Base-by-base conservation (phyloP, 148 eudicot genomes). In the Vaccinium darrowii region DNA sequence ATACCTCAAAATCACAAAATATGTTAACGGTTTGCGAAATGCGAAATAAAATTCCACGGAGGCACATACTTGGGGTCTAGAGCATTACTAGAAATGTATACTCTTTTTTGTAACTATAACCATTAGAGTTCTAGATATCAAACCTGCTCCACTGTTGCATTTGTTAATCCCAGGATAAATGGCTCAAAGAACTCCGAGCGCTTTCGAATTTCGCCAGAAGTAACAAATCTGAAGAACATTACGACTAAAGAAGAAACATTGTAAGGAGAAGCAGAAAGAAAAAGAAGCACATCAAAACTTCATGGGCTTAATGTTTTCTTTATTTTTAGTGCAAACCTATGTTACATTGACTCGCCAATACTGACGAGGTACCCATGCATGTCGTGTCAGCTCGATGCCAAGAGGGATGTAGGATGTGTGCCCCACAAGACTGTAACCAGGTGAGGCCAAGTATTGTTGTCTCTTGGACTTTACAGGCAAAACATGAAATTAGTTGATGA, bases 141-240 rank as follows among this genome's bases (percentile, higher is more conserved):
- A 89, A 95, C 99, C 99, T 97, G 95, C 87, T 93, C 98, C 88
- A 97, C 99, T 0, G 98, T 89, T 21, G 94, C 81, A 88, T 95
- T 95, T 81, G 95, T 89, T 85, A 97, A 89, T 83, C 98, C 99
- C 86, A 92, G 88, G 81, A 97, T 91, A 86, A 97, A 97, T 74
- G 99, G 99, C 86, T 95, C 99, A 87, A 93, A 97, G 89, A 97
- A 97, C 82, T 93, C 95, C 16, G 98, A 90, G 53, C 98, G 94
- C 81, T 89, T 93, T 73, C 89, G 90, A 79, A 97, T 92, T 91
- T 97, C 98, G 11, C 99, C 99, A 84, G 99, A 95, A 19, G 99
- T 93, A 79, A 97, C 94, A 84, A 97, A 95, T 91, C 99, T 93
- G 90, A 97, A 95, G 91, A 95, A 97, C 99, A 97, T 97, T 30